These are phyloP conservation scores for Penicillium lividum DNA, from an alignment of 495 filamentous ascomycete species.

Conservation along the genomic window DNA sequence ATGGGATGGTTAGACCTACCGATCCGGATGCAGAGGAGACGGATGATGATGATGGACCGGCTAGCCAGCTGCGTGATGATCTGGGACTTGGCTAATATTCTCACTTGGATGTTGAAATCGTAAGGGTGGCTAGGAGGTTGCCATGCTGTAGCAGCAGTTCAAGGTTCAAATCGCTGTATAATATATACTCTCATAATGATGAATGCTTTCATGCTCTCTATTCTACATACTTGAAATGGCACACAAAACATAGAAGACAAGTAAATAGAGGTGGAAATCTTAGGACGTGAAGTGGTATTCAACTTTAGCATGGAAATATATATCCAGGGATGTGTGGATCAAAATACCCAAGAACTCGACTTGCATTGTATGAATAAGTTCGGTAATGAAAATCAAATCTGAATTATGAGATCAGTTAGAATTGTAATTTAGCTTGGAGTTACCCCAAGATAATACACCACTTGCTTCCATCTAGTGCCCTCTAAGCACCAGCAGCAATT, in stretches of 20 bases:
- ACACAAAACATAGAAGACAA: neutral
- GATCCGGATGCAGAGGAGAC: slow-evolving; percentile 47
- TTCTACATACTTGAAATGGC: neutral
- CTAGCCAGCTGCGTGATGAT: slow-evolving; percentile 44
- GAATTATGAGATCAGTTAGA: neutral
- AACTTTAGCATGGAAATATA: too few relatives aligned
- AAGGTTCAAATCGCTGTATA: slow-evolving; percentile 18
- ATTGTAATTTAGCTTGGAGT: neutral
- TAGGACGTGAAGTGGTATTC: neutral
- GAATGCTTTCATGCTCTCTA: slow-evolving; percentile 22
- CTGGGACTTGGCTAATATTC: slow-evolving; percentile 38
- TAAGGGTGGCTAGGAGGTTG: neutral
- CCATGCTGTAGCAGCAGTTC: neutral
- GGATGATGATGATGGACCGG: slow-evolving; percentile 47
- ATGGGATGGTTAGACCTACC: slow-evolving; percentile 34
- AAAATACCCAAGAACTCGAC: neutral
- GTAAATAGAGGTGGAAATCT: neutral
- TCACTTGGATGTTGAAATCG: neutral
- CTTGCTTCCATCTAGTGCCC: neutral
- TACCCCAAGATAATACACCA: neutral
- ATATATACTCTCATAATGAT: slow-evolving; percentile 26
- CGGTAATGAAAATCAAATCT: neutral
- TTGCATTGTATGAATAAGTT: neutral
- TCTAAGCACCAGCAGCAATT: neutral
- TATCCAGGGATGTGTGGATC: neutral